Evolutionary conservation across 2,329 filamentous ascomycete genomes (phyloP), one percentile per base, ranked within the genome.

Genomic region (Leptographium lundbergii): DNA sequence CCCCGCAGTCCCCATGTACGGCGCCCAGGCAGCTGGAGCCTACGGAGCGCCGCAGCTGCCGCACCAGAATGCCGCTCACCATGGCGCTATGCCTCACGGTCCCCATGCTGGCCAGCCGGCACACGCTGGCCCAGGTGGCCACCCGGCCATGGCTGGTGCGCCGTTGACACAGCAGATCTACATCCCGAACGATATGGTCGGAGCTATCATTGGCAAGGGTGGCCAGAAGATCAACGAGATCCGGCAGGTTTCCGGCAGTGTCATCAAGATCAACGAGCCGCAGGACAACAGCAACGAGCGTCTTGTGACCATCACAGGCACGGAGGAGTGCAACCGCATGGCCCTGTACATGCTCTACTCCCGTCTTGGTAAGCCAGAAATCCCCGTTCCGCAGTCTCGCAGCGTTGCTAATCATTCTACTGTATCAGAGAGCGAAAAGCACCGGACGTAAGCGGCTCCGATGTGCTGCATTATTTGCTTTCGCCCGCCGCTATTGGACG

Each of bases 171-270:
- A 99, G 74, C 94, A 99, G 74, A 99, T 99, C 65, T 99, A 88
- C 75, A 99, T 99, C 67, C 94, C 94, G 60, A 99, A 99, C 70
- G 94, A 99, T 69, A 97, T 99, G 94, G 94, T 99, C 58, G 94
- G 94, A 63, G 94, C 94, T 59, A 99, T 99, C 68, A 99, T 99
- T 67, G 94, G 94, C 69, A 99, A 99, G 76, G 94, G 94, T 62
- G 94, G 94, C 64, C 89, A 91, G 59, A 99, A 99, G 82, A 99
- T 99, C 80, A 99, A 99, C 70, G 94, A 99, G 75, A 99, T 99
- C 65, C 86, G 94, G 66, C 91, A 96, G 72, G 85, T 99, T 67
- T 95, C 89, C 72, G 94, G 92, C 66, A 97, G 92, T 75, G 91
- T 99, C 54, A 97, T 99, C 73, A 99, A 99, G 79, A 99, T 99